Evolutionary conservation across 2,329 filamentous ascomycete genomes (phyloP).

Genomic region (Neopestalotiopsis sp.): DNA sequence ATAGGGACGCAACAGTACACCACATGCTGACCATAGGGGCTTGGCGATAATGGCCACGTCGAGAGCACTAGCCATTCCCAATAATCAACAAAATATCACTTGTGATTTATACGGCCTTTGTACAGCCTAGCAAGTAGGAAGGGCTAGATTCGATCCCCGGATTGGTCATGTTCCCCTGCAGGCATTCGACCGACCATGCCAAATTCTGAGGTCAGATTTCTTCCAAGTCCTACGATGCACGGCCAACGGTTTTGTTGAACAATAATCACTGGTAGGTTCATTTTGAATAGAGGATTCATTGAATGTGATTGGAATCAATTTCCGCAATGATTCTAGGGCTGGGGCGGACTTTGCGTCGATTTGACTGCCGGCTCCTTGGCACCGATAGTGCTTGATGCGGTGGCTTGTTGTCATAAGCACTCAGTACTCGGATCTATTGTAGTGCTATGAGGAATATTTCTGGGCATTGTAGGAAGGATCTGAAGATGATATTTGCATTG

Average conservation of each 20-base stretch:
- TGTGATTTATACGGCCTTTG: neutral
- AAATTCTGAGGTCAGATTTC: neutral
- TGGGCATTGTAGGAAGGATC: too few species aligned
- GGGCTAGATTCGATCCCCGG: neutral
- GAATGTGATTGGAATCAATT: neutral
- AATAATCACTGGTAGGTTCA: neutral
- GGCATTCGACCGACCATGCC: neutral
- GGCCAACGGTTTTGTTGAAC: neutral
- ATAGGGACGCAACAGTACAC: neutral
- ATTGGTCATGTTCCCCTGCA: neutral
- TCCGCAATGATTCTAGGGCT: neutral
- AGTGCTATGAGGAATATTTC: too few species aligned
- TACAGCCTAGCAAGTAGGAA: neutral
- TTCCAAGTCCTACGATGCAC: neutral
- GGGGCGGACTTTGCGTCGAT: neutral
- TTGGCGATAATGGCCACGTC: too few species aligned
- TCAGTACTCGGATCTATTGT: too few species aligned
- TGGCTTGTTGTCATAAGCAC: too few species aligned
- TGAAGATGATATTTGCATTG: too few species aligned
- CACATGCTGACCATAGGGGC: too few species aligned
- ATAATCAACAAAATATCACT: too few species aligned
- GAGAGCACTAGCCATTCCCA: too few species aligned
- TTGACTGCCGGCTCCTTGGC: neutral
- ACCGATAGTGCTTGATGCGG: too few species aligned
- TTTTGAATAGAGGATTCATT: neutral